Evolutionary conservation across 23 red algal genomes (phyloP), one percentile per base, ranked within the genome.

Genomic region (Gracilaria domingensis): DNA sequence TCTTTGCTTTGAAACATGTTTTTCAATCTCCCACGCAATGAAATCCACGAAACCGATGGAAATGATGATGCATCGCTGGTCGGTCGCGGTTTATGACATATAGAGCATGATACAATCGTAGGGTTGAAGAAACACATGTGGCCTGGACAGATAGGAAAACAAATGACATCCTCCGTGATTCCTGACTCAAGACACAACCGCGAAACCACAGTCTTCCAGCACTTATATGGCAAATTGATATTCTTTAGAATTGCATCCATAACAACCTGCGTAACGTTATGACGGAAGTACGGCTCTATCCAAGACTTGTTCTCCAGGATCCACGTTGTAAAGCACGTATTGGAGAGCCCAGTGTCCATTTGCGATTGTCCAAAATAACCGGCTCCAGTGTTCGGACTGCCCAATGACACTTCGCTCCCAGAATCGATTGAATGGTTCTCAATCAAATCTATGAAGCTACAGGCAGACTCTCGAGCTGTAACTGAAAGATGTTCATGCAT

Each of bases 71-170:
- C 71, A 12, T 77, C 21, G 24, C 8, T n/a, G 6, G 23, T n/a
- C n/a, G 74, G 74, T 32, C 50, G 42, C 20, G 45, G 7, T 79
- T 54, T 54, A 1, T 32, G 8, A 23, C 74, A 79, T 21, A 44
- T 34, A 4, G 42, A 54, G 24, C 34, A 79, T 30, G 4, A 53
- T 3, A 1, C 14, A 79, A 79, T 51, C 9, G 24, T 51, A 26
- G 4, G 39, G 24, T 51, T 30, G 42, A 26, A 79, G 39, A 79
- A 79, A 23, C 74, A 79, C 74, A 79, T 79, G 23, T 79, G 40
- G 4, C 38, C 74, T 24, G 34, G 74, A 24, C 74, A 79, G 4
- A 79, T 56, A 3, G 74, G 20, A 79, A 54, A 79, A 4, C 38
- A 12, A 8, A 12, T 21, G 37, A 50, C 34, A 56, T 2, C 12